Base-by-base conservation (phyloP, 2,329 filamentous ascomycete species). In the Fusarium sterilihyphosum region DNA sequence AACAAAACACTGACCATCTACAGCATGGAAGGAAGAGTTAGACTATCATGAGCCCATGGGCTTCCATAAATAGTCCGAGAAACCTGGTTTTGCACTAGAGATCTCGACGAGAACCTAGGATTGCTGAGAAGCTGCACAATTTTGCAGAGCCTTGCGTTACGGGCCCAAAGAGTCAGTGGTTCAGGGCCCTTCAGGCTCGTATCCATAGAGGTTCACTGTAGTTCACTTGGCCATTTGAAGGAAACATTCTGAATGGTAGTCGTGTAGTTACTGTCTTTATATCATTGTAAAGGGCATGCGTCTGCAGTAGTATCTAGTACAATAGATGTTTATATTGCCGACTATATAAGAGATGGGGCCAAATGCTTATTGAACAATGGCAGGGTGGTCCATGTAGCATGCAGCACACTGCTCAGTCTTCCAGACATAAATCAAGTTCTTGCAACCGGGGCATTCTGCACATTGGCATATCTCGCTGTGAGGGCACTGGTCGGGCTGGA, bases 31-130 rank as follows among this genome's bases (percentile, higher is more conserved):
- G 5, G 2, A 2, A 22, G 6, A 10, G 3, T 22, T 12, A 17
- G 18, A 11, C 12, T 8, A 2, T 17, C 6, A 24, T 3, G 17
- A 16, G 31, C 12, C 8, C 13, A 16, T 18, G 12, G 14, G 4
- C 5, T 17, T 49, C 2, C 0, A 22, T 49, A 22, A 7, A 17
- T 4, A 49, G 31, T 8, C 3, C 4, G 14, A 18, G 13, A 0
- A 16, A 22, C 5, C 22, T 29, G 13, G 13, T 26, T 3, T 22
- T 31, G 17, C 18, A 31, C 26, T 14, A 8, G 20, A 14, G 31
- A 31, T 8, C 46, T 11, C 3, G 20, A 49, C 1, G 7, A 49
- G 26, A 11, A 22, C 3, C 46, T 3, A 18, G 12, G 22, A 6
- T 11, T 35, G 12, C 6, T 24, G 26, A n/a, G 4, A 16, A 31